Evolutionary conservation across 257 asterid species (phyloP).

Genomic region (Fraxinus anomala): DNA sequence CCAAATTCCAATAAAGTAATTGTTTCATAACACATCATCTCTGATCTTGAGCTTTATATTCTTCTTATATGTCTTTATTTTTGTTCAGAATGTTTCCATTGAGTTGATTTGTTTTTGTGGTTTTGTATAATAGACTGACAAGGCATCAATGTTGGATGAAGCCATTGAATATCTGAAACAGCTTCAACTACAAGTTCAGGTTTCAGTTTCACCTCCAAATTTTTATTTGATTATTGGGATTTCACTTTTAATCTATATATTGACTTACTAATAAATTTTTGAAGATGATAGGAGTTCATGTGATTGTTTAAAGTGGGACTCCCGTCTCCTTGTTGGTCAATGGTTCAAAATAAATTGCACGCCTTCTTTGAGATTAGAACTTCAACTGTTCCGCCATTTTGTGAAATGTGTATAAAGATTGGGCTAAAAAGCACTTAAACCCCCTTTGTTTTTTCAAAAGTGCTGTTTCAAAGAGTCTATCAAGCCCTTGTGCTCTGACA

Average conservation of each 20-base stretch:
- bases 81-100: background rate
- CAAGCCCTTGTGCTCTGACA: too few relatives aligned
- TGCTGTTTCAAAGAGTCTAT: too few relatives aligned
- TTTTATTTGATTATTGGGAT: background rate
- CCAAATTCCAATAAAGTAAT: background rate
- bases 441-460: too few relatives aligned
- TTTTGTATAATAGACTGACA: constrained; percentile 65
- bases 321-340: background rate
- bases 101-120: constrained; percentile 25
- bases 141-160: constrained; percentile 97
- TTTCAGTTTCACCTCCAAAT: constrained; percentile 26
- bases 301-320: background rate
- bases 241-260: background rate
- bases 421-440: too few relatives aligned
- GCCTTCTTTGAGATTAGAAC: background rate
- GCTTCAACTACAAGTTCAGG: constrained; percentile 97
- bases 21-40: background rate
- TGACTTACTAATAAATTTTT: background rate
- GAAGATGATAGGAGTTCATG: background rate
- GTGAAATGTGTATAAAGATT: too few relatives aligned
- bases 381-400: too few relatives aligned
- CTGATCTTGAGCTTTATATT: background rate
- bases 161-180: constrained; percentile 96
- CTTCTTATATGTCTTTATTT: background rate
- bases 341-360: background rate